Percentiles rank a stretch among this genome's conserved stretches.
Evolutionary conservation across 1,139 yeast genomes (phyloP).

Genomic region (Ogataea hybrid): DNA sequence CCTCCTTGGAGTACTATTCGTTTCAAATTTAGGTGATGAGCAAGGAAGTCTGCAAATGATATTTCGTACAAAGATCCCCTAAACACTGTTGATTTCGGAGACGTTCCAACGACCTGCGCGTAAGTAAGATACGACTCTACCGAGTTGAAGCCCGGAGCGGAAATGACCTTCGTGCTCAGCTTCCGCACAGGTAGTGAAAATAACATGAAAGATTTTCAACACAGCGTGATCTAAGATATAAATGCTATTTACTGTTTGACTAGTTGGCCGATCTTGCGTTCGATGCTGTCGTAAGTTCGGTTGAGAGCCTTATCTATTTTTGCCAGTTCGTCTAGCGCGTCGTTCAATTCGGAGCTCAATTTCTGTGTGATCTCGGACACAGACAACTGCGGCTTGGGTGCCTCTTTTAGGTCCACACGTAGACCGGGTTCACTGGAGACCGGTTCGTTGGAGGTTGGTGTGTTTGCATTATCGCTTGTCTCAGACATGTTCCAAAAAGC

Average conservation of each 20-base stretch:
- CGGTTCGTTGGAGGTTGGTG: conserved; percentile 3
- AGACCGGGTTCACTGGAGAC: conserved; percentile 5
- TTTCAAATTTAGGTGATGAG: conserved; percentile 39
- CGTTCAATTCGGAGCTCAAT: conserved; percentile 21
- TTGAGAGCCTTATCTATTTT: conserved; percentile 23
- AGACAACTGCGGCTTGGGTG: conserved; percentile 13
- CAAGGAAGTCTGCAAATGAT: conserved; percentile 47
- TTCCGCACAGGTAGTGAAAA: conserved; percentile 9
- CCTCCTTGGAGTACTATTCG: conserved; percentile 55
- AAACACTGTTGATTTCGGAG: conserved; percentile 49
- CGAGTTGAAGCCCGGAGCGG: not conserved
- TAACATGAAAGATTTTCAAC: conserved; percentile 1
- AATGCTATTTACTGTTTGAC: conserved; percentile 9
- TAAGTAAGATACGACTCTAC: conserved; percentile 34
- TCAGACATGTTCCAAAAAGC: conserved; percentile 6
- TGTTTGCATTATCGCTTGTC: conserved; percentile 4
- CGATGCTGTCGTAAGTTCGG: conserved; percentile 21
- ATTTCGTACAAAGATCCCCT: conserved; percentile 72
- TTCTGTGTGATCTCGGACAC: conserved; percentile 25
- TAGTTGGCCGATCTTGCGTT: conserved; percentile 19
- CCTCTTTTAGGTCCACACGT: conserved; percentile 1
- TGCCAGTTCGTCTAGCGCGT: conserved; percentile 22
- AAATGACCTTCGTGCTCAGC: conserved; percentile 16
- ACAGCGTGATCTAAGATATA: not conserved
- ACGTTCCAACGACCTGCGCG: conserved; percentile 30